Conservation (phyloP, 2,329 filamentous ascomycete species). For the Fusarium dlaminii region DNA sequence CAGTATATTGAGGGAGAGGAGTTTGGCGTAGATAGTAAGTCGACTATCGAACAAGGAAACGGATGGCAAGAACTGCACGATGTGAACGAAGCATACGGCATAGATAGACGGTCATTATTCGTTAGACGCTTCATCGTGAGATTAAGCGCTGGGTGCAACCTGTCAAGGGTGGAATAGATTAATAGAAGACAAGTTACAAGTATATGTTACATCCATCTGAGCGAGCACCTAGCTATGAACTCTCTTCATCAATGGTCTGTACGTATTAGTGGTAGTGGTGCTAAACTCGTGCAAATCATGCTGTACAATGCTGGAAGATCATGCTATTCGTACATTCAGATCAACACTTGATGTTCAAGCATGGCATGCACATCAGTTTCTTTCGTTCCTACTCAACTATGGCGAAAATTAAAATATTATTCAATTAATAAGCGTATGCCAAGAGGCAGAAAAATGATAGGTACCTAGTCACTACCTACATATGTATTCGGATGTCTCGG, state of each 20-base stretch:
- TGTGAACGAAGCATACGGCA: background rate
- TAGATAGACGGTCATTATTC: background rate
- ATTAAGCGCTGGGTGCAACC: background rate
- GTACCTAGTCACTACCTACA: background rate
- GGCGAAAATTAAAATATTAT: background rate
- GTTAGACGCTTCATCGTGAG: background rate
- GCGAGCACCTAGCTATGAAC: too few species aligned
- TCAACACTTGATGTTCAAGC: background rate
- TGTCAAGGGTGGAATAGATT: background rate
- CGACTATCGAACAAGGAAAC: background rate
- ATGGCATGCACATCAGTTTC: background rate
- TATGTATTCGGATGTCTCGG: conserved; percentile 2
- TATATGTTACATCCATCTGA: background rate
- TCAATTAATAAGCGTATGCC: background rate
- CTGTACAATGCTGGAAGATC: background rate
- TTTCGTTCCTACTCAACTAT: background rate
- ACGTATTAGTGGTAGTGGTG: background rate
- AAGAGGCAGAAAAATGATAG: background rate
- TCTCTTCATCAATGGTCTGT: background rate
- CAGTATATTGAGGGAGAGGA: conserved; percentile 17
- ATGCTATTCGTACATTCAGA: background rate
- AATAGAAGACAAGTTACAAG: background rate
- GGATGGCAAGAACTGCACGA: background rate
- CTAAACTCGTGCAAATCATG: background rate
- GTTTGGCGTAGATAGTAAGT: conserved; percentile 1